Evolutionary conservation across 1,284 basidiomycete genomes (phyloP), one percentile per base, ranked within the genome.

Genomic region (Papiliotrema nemorosa): DNA sequence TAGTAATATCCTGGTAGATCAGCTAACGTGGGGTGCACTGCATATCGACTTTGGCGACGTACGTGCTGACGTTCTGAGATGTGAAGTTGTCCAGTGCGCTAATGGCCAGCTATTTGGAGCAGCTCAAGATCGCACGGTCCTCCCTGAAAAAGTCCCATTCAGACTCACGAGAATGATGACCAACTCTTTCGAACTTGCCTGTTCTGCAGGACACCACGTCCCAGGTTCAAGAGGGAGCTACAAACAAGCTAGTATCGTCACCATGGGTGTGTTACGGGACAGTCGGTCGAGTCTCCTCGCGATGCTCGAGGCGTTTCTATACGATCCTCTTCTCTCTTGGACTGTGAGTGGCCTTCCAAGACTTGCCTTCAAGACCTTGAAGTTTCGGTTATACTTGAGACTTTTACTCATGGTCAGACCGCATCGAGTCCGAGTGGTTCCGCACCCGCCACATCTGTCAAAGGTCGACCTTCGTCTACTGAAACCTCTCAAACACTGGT

Each of bases 301-400:
- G 2, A 69, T 73, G 66, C 57, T 73, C 13, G 70, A 70, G 44
- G 69, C 89, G 16, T 92, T 92, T 67, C 85, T 92, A 14, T 91
- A 91, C 62, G 89, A 92, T 67, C 89, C 89, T 12, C 76, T 92
- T 49, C 87, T 91, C 69, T 90, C 88, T 63, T 92, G 89, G 89
- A 70, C 66, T 34, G 70, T 66, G 35, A 52, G 64, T 36, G 18
- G n/a, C n/a, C n/a, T n/a, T n/a, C n/a, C n/a, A n/a, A n/a, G n/a
- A n/a, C n/a, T n/a, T n/a, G n/a, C n/a, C n/a, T n/a, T n/a, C n/a
- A n/a, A n/a, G n/a, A n/a, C n/a, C n/a, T n/a, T n/a, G n/a, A n/a
- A n/a, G n/a, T n/a, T n/a, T n/a, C n/a, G n/a, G n/a, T n/a, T n/a
- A 7, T 31, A 14, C 14, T 31, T 14, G 29, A 14, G 7, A 31